phyloP scores from a whole-genome alignment of 805 yeast genomes.

The Candida nemodendra region DNA sequence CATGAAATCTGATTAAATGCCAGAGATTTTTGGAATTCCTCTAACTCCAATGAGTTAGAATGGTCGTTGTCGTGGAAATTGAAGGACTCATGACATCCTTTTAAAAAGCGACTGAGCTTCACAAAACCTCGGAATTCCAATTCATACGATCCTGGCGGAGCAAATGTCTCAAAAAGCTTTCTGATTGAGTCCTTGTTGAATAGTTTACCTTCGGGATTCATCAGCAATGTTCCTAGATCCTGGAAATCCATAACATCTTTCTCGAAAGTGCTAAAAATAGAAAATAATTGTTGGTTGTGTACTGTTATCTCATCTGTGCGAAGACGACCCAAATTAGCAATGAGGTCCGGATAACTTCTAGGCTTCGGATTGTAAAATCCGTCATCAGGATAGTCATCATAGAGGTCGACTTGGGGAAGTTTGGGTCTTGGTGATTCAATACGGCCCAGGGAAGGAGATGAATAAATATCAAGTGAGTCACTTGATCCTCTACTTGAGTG shows the following conservation, averaged over 20 bases:
- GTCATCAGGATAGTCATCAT: constrained; percentile 7
- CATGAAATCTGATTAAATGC: constrained; percentile 24
- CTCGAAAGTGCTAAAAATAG: constrained; percentile 18
- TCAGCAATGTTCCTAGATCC: constrained; percentile 17
- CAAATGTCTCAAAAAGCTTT: constrained; percentile 21
- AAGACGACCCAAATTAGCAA: constrained; percentile 13
- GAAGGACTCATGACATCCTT: constrained; percentile 33
- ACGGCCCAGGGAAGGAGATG: constrained; percentile 17
- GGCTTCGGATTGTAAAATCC: not conserved
- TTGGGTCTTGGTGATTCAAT: constrained; percentile 10
- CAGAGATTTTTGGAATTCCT: constrained; percentile 30
- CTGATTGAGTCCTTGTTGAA: constrained; percentile 21
- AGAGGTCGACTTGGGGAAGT: constrained; percentile 19
- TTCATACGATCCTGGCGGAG: constrained; percentile 8
- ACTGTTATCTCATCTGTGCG: constrained; percentile 20
- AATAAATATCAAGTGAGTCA: constrained; percentile 16
- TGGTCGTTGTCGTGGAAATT: constrained; percentile 28
- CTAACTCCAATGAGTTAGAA: constrained; percentile 25
- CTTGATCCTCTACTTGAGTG: not conserved
- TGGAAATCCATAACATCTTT: constrained; percentile 15
- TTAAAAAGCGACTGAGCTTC: constrained; percentile 28
- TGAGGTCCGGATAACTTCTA: constrained; percentile 12
- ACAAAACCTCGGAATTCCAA: constrained; percentile 30
- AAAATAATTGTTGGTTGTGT: constrained; percentile 20
- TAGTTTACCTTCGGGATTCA: constrained; percentile 24